Percentiles rank a stretch among this genome's conserved stretches.
phyloP scores from a whole-genome alignment of 352 stramenopile genomes.

The Phytophthora kernoviae region DNA sequence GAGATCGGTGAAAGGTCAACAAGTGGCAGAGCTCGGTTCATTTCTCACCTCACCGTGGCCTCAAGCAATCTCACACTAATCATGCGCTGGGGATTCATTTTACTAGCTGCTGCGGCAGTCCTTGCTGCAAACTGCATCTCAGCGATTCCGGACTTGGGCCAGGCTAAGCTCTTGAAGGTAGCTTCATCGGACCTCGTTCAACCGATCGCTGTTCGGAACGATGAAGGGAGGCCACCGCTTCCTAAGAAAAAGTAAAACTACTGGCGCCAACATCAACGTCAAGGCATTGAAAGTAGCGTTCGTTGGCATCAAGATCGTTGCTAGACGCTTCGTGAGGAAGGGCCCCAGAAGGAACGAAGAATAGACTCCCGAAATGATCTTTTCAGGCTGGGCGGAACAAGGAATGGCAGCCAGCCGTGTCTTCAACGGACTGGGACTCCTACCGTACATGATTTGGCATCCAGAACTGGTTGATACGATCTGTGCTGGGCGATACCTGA shows the following conservation, averaged over 20 bases:
- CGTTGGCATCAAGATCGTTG: no score
- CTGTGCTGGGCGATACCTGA: not conserved
- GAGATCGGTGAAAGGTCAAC: no score
- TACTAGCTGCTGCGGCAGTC: not conserved
- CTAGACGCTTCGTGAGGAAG: no score
- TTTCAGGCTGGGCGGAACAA: not conserved
- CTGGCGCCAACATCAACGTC: not conserved
- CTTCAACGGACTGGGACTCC: not conserved
- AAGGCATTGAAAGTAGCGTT: not conserved
- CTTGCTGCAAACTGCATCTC: not conserved
- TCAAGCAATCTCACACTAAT: not conserved
- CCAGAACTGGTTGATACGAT: not conserved
- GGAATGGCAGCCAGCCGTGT: not conserved
- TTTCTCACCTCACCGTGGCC: not conserved
- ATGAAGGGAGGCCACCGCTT: no score
- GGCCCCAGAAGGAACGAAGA: not conserved
- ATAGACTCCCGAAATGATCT: not conserved
- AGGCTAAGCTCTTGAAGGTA: not conserved
- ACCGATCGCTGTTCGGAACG: not conserved
- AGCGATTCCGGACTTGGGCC: not conserved
- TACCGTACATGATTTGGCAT: not conserved
- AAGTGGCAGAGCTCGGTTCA: not conserved
- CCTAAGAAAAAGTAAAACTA: not conserved
- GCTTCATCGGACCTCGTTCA: not conserved
- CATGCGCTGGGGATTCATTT: not conserved